Base-by-base conservation (phyloP, 2,329 filamentous ascomycete species). In the Penicillium sp. region DNA sequence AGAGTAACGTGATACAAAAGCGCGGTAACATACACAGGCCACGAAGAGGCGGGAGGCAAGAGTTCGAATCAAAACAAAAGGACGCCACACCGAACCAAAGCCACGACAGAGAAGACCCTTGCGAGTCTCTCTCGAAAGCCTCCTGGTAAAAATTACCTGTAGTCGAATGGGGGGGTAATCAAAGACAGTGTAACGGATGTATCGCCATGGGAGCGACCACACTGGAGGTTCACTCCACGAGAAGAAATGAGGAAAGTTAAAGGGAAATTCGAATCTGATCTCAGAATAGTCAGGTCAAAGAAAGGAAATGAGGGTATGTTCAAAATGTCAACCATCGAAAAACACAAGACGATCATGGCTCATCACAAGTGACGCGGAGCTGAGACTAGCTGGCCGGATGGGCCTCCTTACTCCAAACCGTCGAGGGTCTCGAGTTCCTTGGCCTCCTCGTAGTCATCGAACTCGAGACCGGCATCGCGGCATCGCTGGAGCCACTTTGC, bases 401-500 rank as follows among this genome's bases (percentile, higher is more conserved):
- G 16, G 61, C 50, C 54, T 49, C 52, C 64, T 56, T 75, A 74
- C 51, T 76, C 73, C 49, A 75, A 61, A 24, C 37, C 50, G 4
- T 75, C 73, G n/a, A 74, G 62, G 33, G 68, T 68, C 54, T 76
- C 73, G 33, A 79, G 66, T 43, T 77, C 73, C 54, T 78, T 77
- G 11, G 75, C 69, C 24, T 79, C 76, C 22, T 80, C 77, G 50
- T 79, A 80, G 59, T 81, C 79, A n/a, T 79, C 76, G 55, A 79
- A 81, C n/a, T 78, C 75, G 6, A 80, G 70, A n/a, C 78, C 78
- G 2, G 77, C 77, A 40, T 80, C 78, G 43, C 77, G 76, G 67
- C 77, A 79, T 56, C 79, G 75, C 54, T 78, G 73, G 40, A 80
- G 71, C 79, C 79, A 81, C 65, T 81, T 81, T 18, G 68, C 55